Conservation (phyloP, 1,284 basidiomycete genomes). For the Phenoliferia sp. region DNA sequence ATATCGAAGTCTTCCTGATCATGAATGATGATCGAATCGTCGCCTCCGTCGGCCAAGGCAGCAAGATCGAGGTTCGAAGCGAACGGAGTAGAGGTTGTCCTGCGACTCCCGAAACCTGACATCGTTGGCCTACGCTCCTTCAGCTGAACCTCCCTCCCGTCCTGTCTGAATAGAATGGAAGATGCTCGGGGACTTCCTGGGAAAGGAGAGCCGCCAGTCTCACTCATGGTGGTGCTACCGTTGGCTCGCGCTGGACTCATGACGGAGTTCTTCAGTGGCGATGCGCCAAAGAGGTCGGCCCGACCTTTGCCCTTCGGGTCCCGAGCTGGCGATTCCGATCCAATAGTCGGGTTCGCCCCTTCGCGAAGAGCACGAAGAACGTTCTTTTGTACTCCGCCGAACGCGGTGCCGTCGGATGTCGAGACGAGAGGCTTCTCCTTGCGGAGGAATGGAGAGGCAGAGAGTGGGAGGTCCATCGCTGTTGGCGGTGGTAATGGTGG, state of each 20-base stretch:
- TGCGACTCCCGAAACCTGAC: not conserved
- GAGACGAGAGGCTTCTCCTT: constrained; percentile 12
- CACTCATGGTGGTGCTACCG: not conserved
- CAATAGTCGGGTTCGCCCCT: not conserved
- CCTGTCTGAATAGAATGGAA: not conserved
- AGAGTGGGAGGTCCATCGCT: constrained; percentile 20
- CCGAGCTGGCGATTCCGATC: not conserved
- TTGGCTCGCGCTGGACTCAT: not conserved
- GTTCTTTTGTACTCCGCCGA: constrained; percentile 14
- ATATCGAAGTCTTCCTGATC: constrained; percentile 6
- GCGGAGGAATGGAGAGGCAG: constrained; percentile 27
- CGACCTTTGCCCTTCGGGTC: not conserved
- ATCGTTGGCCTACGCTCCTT: not conserved
- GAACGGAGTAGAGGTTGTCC: too few species aligned
- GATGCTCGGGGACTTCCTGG: not conserved
- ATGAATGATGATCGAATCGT: not conserved
- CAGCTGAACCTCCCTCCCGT: not conserved
- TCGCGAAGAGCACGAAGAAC: constrained; percentile 4
- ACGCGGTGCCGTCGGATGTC: not conserved
- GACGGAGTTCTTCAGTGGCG: not conserved
- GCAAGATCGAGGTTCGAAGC: constrained; percentile 1
- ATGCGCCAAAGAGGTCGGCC: not conserved
- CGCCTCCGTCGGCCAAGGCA: not conserved
- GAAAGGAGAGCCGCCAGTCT: not conserved
- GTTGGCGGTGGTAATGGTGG: constrained; percentile 8